Percentiles rank a stretch among this genome's conserved stretches.
These are phyloP conservation scores for slime mould (Dictyostelium discoideum) DNA, from an alignment of 78 protist genomes.

Conservation along the genomic window DNA sequence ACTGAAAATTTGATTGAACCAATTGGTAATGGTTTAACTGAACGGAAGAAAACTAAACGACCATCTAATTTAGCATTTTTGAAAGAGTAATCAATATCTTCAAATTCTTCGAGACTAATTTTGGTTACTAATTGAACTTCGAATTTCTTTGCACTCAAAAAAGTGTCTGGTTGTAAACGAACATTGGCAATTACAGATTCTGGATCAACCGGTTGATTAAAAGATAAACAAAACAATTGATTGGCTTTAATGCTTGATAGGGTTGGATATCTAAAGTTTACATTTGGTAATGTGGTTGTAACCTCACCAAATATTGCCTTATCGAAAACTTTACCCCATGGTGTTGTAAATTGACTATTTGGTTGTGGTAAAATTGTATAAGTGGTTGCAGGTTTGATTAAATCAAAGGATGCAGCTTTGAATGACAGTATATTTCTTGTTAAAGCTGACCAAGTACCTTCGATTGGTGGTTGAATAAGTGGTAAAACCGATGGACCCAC, in stretches of 20 bases:
- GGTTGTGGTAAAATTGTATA: slow-evolving; percentile 19
- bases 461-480: background rate
- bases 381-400: background rate
- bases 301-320: background rate
- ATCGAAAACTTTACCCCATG: background rate
- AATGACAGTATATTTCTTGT: background rate
- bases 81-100: background rate
- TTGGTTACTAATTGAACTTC: background rate
- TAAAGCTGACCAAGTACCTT: background rate
- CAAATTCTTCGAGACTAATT: slow-evolving; percentile 1
- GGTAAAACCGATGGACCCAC: background rate
- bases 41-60: background rate
- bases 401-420: no score
- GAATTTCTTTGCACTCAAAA: background rate
- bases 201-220: slow-evolving; percentile 31
- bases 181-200: background rate
- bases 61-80: background rate
- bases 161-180: background rate
- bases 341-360: background rate
- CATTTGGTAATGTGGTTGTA: background rate
- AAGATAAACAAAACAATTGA: slow-evolving; percentile 15
- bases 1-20: background rate
- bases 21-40: slow-evolving; percentile 40
- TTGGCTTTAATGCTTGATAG: background rate
- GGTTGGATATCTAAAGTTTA: background rate